Base-by-base conservation (phyloP, 768 basidiomycete genomes). In the Mycena pura region DNA sequence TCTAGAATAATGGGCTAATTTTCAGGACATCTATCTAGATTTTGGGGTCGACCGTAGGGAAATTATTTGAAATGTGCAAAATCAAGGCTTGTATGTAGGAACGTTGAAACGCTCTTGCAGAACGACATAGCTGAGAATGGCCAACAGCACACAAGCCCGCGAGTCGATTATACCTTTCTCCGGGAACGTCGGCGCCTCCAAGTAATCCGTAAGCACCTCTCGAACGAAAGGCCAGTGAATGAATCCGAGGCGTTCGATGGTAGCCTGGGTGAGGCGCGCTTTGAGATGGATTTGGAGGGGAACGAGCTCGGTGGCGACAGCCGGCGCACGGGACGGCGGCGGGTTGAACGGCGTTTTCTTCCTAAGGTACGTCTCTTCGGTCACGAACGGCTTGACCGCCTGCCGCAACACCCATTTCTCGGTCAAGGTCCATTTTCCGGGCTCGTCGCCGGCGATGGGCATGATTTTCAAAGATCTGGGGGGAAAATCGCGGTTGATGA, bases 351-450 rank as follows among this genome's bases (percentile, higher is more conserved):
- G 22, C 7, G 50, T n/a, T 34, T 52, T 52, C 50, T 52, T 52
- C 25, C 50, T 22, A 9, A 32, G 21, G 32, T 52, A 52, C n/a
- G 34, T 31, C 34, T 52, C 50, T 22, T 52, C 50, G 15, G 50
- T 52, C n/a, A 52, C 24, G 50, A 52, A 52, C 15, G 50, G 50
- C 31, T 38, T 31, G 17, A 52, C 50, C 21, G 50, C 50, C 21
- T 52, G 17, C n/a, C 50, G 50, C 25, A 52, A 17, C 15, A 52
- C 25, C 50, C 50, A 52, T 17, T 52, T 52, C 29, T 52, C 50
- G 50, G 17, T 36, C 27, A 52, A 24, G 8, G 31, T 32, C 50
- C 50, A 52, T 7, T n/a, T n/a, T n/a, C 50, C 50, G 28, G 22
- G 50, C 19, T n/a, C n/a, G n/a, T 52, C 34, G n/a, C 34, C 21